These are phyloP conservation scores for Cercospora brassicicola DNA, from an alignment of 2,329 filamentous ascomycete genomes.

Conservation along the genomic window DNA sequence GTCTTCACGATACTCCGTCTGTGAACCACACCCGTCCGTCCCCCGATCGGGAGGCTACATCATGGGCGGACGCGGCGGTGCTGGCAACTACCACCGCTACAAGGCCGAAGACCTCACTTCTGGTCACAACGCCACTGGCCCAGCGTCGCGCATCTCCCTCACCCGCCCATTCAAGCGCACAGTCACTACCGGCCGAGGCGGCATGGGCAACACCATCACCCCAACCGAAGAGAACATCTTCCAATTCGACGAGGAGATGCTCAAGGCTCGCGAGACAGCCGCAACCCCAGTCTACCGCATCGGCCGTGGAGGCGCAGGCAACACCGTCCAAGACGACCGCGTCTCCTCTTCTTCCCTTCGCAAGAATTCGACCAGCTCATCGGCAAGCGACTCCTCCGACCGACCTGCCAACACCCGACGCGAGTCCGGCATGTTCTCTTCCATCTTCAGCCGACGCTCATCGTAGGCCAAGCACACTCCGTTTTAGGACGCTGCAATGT, in stretches of 20 bases:
- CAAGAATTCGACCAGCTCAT: slow-evolving; percentile 20
- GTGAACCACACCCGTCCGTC: slow-evolving; percentile 63
- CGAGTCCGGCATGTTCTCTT: slow-evolving; percentile 19
- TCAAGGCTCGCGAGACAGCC: slow-evolving; percentile 50
- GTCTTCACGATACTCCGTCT: slow-evolving; percentile 53
- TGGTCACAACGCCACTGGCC: slow-evolving; percentile 47
- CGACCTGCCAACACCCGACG: slow-evolving; percentile 30
- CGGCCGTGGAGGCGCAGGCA: slow-evolving; percentile 62
- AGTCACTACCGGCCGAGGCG: slow-evolving; percentile 57
- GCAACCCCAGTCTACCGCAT: slow-evolving; percentile 63
- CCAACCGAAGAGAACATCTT: slow-evolving; percentile 60
- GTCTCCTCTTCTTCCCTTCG: slow-evolving; percentile 19
- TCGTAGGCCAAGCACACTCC: slow-evolving; percentile 17
- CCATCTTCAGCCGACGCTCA: slow-evolving; percentile 29
- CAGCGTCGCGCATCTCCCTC: slow-evolving; percentile 53
- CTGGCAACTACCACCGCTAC: slow-evolving; percentile 59
- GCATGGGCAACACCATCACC: slow-evolving; percentile 60
- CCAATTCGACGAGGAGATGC: slow-evolving; percentile 67
- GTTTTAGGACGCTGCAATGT: neutral
- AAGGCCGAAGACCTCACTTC: slow-evolving; percentile 56
- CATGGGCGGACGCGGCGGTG: slow-evolving; percentile 58
- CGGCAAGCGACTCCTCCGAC: slow-evolving; percentile 28
- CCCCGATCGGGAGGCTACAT: slow-evolving; percentile 49
- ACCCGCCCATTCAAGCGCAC: slow-evolving; percentile 53
- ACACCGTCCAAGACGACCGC: slow-evolving; percentile 44